These are phyloP conservation scores for Plasmodium adleri DNA, from an alignment of 169 alveolate species.

Conservation along the genomic window DNA sequence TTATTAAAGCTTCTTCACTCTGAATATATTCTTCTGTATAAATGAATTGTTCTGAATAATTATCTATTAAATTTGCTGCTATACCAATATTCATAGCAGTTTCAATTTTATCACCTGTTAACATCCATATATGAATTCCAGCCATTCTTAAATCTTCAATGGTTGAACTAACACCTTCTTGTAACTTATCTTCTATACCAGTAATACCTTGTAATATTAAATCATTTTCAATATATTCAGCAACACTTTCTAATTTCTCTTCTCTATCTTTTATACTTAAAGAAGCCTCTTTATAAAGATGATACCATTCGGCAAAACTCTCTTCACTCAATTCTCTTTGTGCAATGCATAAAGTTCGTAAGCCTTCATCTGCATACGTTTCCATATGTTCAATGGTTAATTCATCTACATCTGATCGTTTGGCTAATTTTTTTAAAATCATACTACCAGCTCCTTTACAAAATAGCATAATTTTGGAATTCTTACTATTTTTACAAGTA, in stretches of 20 bases:
- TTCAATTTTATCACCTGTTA: conserved; percentile 98
- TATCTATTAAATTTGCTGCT: conserved; percentile 84
- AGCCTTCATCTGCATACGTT: conserved; percentile 89
- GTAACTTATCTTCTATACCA: conserved; percentile 97
- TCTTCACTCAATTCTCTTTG: conserved; percentile 90
- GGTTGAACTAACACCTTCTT: conserved; percentile 97
- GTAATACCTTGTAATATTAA: conserved; percentile 96
- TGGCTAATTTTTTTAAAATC: conserved; percentile 86
- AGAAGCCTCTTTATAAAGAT: conserved; percentile 79
- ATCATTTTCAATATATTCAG: conserved; percentile 91
- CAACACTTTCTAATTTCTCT: conserved; percentile 86
- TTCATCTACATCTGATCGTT: conserved; percentile 77
- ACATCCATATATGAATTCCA: conserved; percentile 98
- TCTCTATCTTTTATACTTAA: conserved; percentile 83
- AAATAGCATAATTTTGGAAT: conserved; percentile 83
- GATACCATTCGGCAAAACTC: conserved; percentile 85
- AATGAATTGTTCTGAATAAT: conserved; percentile 77
- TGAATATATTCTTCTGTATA: conserved; percentile 64
- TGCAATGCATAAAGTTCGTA: conserved; percentile 94
- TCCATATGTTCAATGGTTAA: conserved; percentile 83
- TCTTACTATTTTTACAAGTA: conserved; percentile 43
- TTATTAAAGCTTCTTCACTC: conserved; percentile 51
- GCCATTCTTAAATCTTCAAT: conserved; percentile 94
- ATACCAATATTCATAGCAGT: conserved; percentile 96
- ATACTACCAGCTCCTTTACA: conserved; percentile 96